These are phyloP conservation scores for Claviceps sorghi DNA, from an alignment of 2,329 filamentous ascomycete genomes.

Conservation along the genomic window DNA sequence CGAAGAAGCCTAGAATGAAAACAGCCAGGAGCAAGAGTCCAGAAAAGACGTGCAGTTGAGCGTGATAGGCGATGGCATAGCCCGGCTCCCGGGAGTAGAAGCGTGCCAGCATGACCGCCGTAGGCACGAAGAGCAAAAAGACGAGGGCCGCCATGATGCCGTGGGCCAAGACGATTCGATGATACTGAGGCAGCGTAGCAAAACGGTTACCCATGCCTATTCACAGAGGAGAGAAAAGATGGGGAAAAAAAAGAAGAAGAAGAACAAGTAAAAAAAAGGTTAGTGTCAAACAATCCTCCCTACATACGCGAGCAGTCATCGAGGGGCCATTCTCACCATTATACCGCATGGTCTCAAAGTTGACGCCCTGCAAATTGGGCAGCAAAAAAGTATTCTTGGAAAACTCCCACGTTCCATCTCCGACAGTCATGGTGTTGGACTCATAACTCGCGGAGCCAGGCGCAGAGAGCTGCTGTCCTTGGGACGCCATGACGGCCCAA, in stretches of 20 bases:
- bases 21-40: constrained; percentile 54
- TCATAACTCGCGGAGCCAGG: constrained; percentile 60
- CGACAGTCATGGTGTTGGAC: constrained; percentile 60
- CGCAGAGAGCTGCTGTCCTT: constrained; percentile 45
- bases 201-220: constrained; percentile 74
- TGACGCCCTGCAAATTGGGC: constrained; percentile 60
- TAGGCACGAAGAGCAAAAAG: constrained; percentile 59
- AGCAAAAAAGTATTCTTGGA: constrained; percentile 63
- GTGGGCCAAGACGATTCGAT: constrained; percentile 54
- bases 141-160: constrained; percentile 57
- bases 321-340: constrained; percentile 43
- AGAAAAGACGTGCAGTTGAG: constrained; percentile 58
- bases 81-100: constrained; percentile 52
- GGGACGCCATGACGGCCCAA: constrained; percentile 43
- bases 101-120: constrained; percentile 57
- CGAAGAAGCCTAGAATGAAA: constrained; percentile 63
- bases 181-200: constrained; percentile 52
- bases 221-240: neutral
- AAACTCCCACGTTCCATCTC: constrained; percentile 74
- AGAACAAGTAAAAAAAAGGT: neutral
- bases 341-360: constrained; percentile 71
- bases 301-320: neutral
- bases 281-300: neutral
- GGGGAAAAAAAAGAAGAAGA: neutral
- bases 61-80: constrained; percentile 52